Evolutionary conservation across 2,329 filamentous ascomycete species (phyloP).

Genomic region (Myriangium duriaei): DNA sequence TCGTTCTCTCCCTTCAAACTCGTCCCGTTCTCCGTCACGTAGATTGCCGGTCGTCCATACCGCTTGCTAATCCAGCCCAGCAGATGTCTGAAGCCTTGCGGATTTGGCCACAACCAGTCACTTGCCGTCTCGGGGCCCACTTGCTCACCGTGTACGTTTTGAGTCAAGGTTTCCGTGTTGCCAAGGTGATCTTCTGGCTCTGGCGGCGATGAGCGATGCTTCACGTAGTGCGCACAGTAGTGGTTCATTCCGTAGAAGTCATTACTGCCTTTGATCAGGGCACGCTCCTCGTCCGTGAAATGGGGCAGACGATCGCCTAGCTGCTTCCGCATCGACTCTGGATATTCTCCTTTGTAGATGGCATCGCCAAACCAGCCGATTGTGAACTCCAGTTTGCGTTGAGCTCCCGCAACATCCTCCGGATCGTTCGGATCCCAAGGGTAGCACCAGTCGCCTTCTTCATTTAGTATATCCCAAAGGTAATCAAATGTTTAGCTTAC

Average conservation of each 20-base stretch:
- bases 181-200: conserved; percentile 57
- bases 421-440: conserved; percentile 72
- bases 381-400: conserved; percentile 75
- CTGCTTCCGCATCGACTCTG: conserved; percentile 70
- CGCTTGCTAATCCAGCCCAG: conserved; percentile 66
- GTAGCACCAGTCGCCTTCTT: conserved; percentile 54
- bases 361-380: conserved; percentile 85
- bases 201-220: conserved; percentile 51
- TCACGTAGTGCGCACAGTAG: conserved; percentile 82
- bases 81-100: conserved; percentile 64
- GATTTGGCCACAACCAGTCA: conserved; percentile 65
- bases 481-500: conserved; percentile 29
- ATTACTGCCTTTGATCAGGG: conserved; percentile 71
- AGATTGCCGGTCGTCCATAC: conserved; percentile 65
- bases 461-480: not conserved
- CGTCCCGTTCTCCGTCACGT: conserved; percentile 82
- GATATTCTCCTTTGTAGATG: conserved; percentile 74
- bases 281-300: conserved; percentile 59
- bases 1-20: conserved; percentile 56
- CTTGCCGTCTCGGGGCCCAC: conserved; percentile 72
- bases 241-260: conserved; percentile 82
- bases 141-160: conserved; percentile 19
- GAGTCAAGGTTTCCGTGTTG: conserved; percentile 59
- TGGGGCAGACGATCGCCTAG: conserved; percentile 64
- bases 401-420: conserved; percentile 59